Evolutionary conservation across 768 basidiomycete species (phyloP), one percentile per base, ranked within the genome.

Genomic region (Sarcodon aspratus): DNA sequence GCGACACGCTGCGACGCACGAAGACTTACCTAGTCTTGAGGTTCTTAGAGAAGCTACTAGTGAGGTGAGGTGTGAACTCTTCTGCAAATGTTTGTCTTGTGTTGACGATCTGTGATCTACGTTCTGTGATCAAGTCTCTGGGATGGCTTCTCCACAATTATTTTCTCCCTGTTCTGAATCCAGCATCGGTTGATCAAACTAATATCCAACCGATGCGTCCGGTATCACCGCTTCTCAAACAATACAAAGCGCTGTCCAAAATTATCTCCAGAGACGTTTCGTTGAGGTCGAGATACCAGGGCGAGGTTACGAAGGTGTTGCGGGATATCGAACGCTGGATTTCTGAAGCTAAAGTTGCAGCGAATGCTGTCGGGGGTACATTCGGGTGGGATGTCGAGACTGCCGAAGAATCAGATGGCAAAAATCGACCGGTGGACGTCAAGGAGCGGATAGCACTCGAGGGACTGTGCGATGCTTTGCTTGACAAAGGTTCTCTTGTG

Each of bases 1-100:
- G 9, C 75, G 96, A 36, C 96, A 98, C 67, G 89, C 91, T 27
- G 89, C 90, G 10, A 99, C 96, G 1, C 96, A 98, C 58, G 95
- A 98, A 59, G 90, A 95, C 52, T 67, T 98, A 10, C 96, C 95
- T 0, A 83, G 83, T 54, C 69, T 97, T 9, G 79, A 82, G 47
- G 64, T 93, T 5, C 71, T 96, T 13, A 75, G 85, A 48, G 80
- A 88, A 50, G 92, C 82, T 0, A 78, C 82, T 33, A 70, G 73
- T 48, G 84, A 94, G 75, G 91, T 76, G 52, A 46, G 51, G 51
- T 13, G 1, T 33, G 17, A n/a, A 18, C 8, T 32, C 35, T 34
- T 6, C 1, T 11, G 9, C 32, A 17, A 40, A 50, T 31, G 44
- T 46, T 17, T 42, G 27, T 3, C 13, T 44, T 18, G 17, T 33